Conservation (phyloP, 2,329 filamentous ascomycete genomes). For the Neurospora sp. region DNA sequence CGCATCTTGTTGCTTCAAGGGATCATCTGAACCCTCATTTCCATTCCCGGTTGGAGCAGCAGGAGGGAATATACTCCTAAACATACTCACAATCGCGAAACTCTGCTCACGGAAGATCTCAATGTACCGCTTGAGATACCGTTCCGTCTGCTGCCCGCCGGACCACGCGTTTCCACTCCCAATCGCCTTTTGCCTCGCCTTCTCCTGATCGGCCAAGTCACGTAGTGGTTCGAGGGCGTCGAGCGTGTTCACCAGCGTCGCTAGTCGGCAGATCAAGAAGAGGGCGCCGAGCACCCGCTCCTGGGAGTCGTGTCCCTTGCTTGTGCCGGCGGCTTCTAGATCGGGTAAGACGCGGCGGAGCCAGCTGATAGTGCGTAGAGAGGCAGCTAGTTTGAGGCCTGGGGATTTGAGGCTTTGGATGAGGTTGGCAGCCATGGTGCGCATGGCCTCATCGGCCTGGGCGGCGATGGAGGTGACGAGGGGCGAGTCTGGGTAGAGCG, state of each 20-base stretch:
- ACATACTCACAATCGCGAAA: slow-evolving; percentile 91
- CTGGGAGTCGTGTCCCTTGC: slow-evolving; percentile 24
- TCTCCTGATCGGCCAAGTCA: slow-evolving; percentile 85
- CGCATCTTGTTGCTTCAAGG: slow-evolving; percentile 24
- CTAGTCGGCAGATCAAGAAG: slow-evolving; percentile 78
- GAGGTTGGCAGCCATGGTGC: slow-evolving; percentile 77
- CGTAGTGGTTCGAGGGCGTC: slow-evolving; percentile 76
- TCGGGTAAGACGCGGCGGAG: slow-evolving; percentile 80
- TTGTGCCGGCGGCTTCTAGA: slow-evolving; percentile 38
- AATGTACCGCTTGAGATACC: slow-evolving; percentile 89
- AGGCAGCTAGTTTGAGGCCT: slow-evolving; percentile 76
- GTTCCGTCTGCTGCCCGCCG: slow-evolving; percentile 83
- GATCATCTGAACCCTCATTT: slow-evolving; percentile 12
- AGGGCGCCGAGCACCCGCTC: slow-evolving; percentile 70
- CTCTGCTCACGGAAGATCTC: slow-evolving; percentile 97
- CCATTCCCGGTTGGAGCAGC: slow-evolving; percentile 22
- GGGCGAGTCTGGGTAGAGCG: slow-evolving; percentile 69
- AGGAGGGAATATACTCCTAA: slow-evolving; percentile 75
- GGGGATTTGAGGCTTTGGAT: slow-evolving; percentile 68
- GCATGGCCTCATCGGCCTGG: slow-evolving; percentile 82
- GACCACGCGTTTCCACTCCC: slow-evolving; percentile 40
- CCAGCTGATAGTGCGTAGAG: slow-evolving; percentile 87
- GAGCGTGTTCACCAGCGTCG: slow-evolving; percentile 69
- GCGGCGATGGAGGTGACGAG: slow-evolving; percentile 62
- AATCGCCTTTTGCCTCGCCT: slow-evolving; percentile 33